Conservation (phyloP, 176 grass and related monocot genomes). For the Carex myosuroides region DNA sequence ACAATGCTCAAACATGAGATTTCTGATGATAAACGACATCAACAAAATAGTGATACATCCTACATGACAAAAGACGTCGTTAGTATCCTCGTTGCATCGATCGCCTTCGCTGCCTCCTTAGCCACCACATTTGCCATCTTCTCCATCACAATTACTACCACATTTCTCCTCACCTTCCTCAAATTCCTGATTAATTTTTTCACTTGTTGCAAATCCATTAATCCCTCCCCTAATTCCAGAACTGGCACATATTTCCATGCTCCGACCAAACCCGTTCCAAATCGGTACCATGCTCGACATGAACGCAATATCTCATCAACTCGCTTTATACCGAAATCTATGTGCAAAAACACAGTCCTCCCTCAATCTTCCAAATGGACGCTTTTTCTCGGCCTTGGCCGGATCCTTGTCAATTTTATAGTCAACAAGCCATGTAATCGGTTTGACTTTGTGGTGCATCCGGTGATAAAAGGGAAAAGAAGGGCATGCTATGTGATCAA, state of each 20-base stretch:
- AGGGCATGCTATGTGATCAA: background rate
- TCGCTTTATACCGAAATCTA: background rate
- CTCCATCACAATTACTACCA: background rate
- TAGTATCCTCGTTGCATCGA: background rate
- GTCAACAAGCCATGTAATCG: background rate
- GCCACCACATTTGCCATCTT: background rate
- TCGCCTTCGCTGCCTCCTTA: background rate
- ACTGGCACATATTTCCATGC: background rate
- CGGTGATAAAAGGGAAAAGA: background rate
- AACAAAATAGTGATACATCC: background rate
- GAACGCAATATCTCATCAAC: background rate
- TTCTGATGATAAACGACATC: background rate
- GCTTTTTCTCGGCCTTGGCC: background rate
- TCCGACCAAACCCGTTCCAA: background rate
- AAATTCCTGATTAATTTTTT: background rate
- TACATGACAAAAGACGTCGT: background rate
- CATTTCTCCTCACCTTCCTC: background rate
- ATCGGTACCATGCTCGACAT: background rate
- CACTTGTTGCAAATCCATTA: background rate
- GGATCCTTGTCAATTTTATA: background rate
- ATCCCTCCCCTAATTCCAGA: background rate
- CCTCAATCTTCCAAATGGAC: background rate
- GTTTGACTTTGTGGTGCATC: conserved; percentile 5
- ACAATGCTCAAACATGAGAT: background rate
- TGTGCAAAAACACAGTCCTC: background rate